phyloP scores from a whole-genome alignment of 352 stramenopile species.

The Hyaloperonospora arabidopsidis region DNA sequence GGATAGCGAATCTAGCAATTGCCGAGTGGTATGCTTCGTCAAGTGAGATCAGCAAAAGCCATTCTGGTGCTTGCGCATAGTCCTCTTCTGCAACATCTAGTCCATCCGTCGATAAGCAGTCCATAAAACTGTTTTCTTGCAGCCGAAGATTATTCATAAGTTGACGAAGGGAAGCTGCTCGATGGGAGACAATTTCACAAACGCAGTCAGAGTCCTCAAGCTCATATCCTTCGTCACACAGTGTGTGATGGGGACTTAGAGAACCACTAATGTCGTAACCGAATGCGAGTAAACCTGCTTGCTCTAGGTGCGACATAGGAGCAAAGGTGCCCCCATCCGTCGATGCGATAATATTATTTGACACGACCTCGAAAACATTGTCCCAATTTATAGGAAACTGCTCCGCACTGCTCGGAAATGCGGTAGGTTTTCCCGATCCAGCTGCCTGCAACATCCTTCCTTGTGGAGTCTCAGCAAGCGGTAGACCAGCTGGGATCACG shows the following conservation, averaged over 20 bases:
- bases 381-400: conserved; percentile 21
- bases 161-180: conserved; percentile 25
- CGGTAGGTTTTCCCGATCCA: conserved; percentile 3
- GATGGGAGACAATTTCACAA: conserved; percentile 5
- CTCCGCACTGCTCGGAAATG: conserved; percentile 4
- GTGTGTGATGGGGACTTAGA: conserved; percentile 7
- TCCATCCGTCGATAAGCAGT: conserved; percentile 16
- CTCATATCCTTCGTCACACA: conserved; percentile 6
- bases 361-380: conserved; percentile 25
- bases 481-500: conserved; percentile 14
- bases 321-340: background rate
- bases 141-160: conserved; percentile 24
- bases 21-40: conserved; percentile 29
- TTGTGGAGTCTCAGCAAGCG: conserved; percentile 10
- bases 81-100: conserved; percentile 10
- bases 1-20: conserved; percentile 20
- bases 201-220: conserved; percentile 19
- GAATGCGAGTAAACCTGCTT: conserved; percentile 17
- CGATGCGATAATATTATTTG: conserved; percentile 1
- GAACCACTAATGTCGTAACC: conserved; percentile 15
- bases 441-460: conserved; percentile 8
- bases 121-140: conserved; percentile 28
- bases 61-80: conserved; percentile 17
- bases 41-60: conserved; percentile 26
- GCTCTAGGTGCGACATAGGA: conserved; percentile 11